phyloP scores from a whole-genome alignment of 2,329 filamentous ascomycete genomes.

The Diaporthe helianthi region DNA sequence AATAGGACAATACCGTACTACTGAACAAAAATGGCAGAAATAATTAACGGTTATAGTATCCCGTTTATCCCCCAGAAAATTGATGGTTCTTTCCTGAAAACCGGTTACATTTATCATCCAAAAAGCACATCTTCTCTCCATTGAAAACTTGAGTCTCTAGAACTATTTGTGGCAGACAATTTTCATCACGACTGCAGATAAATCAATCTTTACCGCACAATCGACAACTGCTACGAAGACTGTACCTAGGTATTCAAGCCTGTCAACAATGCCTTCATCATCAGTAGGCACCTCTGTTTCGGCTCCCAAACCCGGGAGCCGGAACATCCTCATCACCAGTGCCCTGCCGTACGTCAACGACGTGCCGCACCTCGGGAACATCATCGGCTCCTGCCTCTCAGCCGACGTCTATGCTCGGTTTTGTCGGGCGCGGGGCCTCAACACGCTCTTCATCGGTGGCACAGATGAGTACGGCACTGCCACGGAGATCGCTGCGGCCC shows the following conservation, averaged over 20 bases:
- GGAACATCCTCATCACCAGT: conserved; percentile 50
- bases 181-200: not conserved
- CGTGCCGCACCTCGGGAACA: conserved; percentile 59
- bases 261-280: not conserved
- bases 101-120: too few relatives aligned
- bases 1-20: too few relatives aligned
- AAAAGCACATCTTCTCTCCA: too few relatives aligned
- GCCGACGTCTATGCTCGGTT: conserved; percentile 57
- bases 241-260: not conserved
- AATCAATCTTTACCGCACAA: not conserved
- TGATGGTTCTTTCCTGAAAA: too few relatives aligned
- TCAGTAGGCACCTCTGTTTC: not conserved
- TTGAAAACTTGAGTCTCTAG: too few relatives aligned
- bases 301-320: not conserved
- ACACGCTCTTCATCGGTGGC: conserved; percentile 73
- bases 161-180: too few relatives aligned
- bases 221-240: not conserved
- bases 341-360: conserved; percentile 65
- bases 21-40: not conserved
- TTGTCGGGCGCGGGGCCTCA: conserved; percentile 57
- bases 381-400: conserved; percentile 57
- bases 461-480: conserved; percentile 82
- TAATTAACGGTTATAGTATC: not conserved
- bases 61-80: not conserved
- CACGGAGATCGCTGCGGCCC: conserved; percentile 78